These are phyloP conservation scores for Beta corolliflora DNA, from an alignment of 179 eudicot species.

Conservation along the genomic window DNA sequence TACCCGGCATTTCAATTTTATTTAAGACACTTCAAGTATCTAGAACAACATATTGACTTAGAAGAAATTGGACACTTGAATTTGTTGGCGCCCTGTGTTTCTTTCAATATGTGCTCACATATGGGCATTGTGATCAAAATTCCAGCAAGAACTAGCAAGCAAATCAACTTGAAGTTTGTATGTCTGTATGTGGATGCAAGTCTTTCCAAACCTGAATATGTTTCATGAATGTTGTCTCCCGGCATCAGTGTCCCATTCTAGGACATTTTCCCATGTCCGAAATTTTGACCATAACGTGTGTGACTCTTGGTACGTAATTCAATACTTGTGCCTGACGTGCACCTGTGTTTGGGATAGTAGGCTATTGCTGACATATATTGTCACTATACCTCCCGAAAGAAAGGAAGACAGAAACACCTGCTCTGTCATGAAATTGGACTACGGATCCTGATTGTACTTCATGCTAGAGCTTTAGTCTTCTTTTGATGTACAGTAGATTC, in stretches of 20 bases:
- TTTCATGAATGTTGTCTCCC: neutral
- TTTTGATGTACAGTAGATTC: neutral
- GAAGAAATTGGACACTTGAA: neutral
- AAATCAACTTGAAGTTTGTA: neutral
- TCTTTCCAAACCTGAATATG: neutral
- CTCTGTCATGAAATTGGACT: neutral
- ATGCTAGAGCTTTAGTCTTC: neutral
- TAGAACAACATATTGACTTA: neutral
- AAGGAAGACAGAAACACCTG: neutral
- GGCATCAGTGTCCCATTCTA: neutral
- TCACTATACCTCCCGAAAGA: neutral
- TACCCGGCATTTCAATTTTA: too few relatives aligned
- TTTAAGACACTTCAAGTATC: too few relatives aligned
- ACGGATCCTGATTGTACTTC: neutral
- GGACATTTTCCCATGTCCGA: neutral
- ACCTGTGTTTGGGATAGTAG: neutral
- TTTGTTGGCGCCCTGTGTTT: too few relatives aligned
- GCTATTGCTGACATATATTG: neutral
- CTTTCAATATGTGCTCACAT: neutral
- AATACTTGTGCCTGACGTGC: neutral
- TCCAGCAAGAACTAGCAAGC: neutral
- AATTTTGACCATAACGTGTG: neutral
- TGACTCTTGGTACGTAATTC: neutral
- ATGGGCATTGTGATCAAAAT: neutral
- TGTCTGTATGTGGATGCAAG: neutral